These are phyloP conservation scores for Saccharomycopsis selenospora DNA, from an alignment of 805 yeast species.

Conservation along the genomic window DNA sequence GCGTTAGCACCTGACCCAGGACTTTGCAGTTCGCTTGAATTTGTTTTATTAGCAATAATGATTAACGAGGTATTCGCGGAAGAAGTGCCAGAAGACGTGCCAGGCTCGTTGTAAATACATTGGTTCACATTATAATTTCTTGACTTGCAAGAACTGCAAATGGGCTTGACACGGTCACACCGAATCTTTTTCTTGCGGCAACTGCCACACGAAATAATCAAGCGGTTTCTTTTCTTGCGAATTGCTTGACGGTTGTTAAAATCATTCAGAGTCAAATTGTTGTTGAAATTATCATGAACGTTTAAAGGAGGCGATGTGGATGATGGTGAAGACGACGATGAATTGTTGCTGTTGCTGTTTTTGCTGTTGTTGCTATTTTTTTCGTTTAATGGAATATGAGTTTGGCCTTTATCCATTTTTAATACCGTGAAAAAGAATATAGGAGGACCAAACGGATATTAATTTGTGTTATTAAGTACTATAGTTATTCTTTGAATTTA, in stretches of 20 bases:
- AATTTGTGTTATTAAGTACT: too few species aligned
- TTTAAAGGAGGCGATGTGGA: neutral
- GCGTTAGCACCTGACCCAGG: neutral
- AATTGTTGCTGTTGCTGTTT: neutral
- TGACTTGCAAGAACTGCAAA: constrained; percentile 16
- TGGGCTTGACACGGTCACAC: constrained; percentile 20
- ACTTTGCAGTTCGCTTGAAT: too few species aligned
- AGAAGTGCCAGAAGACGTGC: neutral
- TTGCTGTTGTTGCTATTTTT: too few species aligned
- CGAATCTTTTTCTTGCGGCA: constrained; percentile 21
- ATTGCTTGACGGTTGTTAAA: constrained; percentile 10
- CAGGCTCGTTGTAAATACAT: constrained; percentile 16
- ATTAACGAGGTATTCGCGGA: too few species aligned
- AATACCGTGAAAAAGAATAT: too few species aligned
- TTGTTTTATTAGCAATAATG: too few species aligned
- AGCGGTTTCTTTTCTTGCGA: constrained; percentile 16
- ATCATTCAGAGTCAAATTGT: constrained; percentile 1
- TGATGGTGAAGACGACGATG: neutral
- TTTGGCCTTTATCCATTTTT: too few species aligned
- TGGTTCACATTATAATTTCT: constrained; percentile 14
- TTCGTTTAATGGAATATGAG: too few species aligned
- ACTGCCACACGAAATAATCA: constrained; percentile 17
- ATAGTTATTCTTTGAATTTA: too few species aligned
- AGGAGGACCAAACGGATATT: too few species aligned
- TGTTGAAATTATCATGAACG: neutral